A percentile compares a stretch with the other conserved stretches of the same genome.
phyloP scores from a whole-genome alignment of 345 rosid genomes.

The Odontarrhena argentea region DNA sequence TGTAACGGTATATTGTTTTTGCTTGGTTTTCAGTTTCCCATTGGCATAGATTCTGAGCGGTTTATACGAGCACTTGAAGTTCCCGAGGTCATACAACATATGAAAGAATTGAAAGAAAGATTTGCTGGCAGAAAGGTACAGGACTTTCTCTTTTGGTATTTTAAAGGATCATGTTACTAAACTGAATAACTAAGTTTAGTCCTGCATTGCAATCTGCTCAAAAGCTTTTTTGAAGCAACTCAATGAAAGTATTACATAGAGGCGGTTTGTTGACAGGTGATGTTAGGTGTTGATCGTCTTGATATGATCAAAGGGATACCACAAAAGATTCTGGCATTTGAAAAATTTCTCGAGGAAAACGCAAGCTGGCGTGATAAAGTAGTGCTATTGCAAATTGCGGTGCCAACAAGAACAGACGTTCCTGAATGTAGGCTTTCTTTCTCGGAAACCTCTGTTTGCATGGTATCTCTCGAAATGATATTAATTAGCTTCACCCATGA shows the following conservation, averaged over 20 bases:
- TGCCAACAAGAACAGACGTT: slow-evolving; percentile 99
- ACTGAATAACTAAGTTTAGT: too few species aligned
- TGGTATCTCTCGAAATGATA: slow-evolving; percentile 4
- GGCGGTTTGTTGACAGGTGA: slow-evolving; percentile 57
- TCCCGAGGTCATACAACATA: slow-evolving; percentile 66
- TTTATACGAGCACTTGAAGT: slow-evolving; percentile 80
- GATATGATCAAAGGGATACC: slow-evolving; percentile 99
- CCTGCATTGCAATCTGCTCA: neutral
- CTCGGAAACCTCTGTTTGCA: neutral
- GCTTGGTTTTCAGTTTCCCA: slow-evolving; percentile 74
- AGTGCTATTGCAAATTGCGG: slow-evolving; percentile 96
- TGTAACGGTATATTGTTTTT: slow-evolving; percentile 19
- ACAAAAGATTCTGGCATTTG: slow-evolving; percentile 97
- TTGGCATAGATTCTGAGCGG: slow-evolving; percentile 92
- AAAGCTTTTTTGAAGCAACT: slow-evolving; percentile 20
- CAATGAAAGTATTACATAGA: neutral
- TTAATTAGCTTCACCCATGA: slow-evolving; percentile 9
- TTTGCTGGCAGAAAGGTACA: slow-evolving; percentile 93
- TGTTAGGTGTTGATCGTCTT: slow-evolving; percentile 99
- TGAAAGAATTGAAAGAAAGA: slow-evolving; percentile 81
- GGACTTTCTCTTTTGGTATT: slow-evolving; percentile 3
- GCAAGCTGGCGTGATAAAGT: slow-evolving; percentile 94
- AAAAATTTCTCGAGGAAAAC: slow-evolving; percentile 98
- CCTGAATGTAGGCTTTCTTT: slow-evolving; percentile 79
- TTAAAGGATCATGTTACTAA: neutral